Evolutionary conservation across 805 yeast genomes (phyloP).

Genomic region (Isabelozyma pseudorhagii): DNA sequence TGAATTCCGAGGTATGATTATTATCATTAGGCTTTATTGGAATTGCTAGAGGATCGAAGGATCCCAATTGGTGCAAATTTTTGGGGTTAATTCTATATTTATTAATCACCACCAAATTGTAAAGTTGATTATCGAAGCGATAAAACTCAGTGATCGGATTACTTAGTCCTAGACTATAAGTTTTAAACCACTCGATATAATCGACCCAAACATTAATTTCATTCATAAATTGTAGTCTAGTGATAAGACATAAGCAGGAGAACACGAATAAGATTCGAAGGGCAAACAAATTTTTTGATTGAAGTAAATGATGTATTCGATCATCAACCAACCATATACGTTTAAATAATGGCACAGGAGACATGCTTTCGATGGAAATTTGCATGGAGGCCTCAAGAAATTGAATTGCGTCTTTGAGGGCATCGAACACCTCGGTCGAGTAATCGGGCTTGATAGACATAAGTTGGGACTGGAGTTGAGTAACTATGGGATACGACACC

Average conservation of each 20-base stretch:
- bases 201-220: constrained; percentile 1
- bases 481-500: not conserved
- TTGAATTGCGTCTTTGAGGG: not conserved
- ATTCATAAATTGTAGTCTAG: not conserved
- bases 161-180: not conserved
- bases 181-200: not conserved
- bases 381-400: not conserved
- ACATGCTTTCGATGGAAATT: not conserved
- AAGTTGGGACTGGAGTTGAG: not conserved
- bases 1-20: not conserved
- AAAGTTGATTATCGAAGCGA: not conserved
- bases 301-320: not conserved
- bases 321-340: not conserved
- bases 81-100: not conserved
- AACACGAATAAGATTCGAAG: not conserved
- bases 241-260: not conserved
- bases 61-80: not conserved
- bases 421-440: not conserved
- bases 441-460: not conserved
- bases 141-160: not conserved
- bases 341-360: constrained; percentile 1
- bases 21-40: not conserved
- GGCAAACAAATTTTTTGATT: not conserved
- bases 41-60: not conserved
- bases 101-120: not conserved